These are phyloP conservation scores for Phytophthora cryptogea DNA, from an alignment of 352 stramenopile species.

Conservation along the genomic window DNA sequence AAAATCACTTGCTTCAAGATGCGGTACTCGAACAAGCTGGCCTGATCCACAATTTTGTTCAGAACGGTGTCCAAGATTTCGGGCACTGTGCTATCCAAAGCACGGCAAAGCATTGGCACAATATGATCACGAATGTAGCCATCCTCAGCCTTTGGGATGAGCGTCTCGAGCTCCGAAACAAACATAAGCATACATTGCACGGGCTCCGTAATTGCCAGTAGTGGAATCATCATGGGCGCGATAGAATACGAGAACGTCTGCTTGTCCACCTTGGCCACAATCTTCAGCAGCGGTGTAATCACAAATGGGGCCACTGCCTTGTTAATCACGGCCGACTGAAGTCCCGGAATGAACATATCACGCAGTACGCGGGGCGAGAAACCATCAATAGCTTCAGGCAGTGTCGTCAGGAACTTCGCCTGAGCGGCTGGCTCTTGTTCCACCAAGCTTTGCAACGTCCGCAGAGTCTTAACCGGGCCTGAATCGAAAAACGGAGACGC, in stretches of 20 bases:
- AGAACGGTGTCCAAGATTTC: slow-evolving; percentile 89
- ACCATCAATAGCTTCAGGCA: slow-evolving; percentile 73
- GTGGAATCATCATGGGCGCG: slow-evolving; percentile 78
- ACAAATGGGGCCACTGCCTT: slow-evolving; percentile 87
- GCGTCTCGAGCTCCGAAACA: slow-evolving; percentile 79
- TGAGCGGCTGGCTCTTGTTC: slow-evolving; percentile 83
- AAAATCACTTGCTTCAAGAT: slow-evolving; percentile 90
- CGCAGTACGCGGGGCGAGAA: slow-evolving; percentile 81
- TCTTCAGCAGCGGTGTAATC: slow-evolving; percentile 88
- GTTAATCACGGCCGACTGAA: slow-evolving; percentile 86
- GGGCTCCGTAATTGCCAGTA: slow-evolving; percentile 83
- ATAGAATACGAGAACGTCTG: slow-evolving; percentile 79
- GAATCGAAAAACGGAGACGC: slow-evolving; percentile 89
- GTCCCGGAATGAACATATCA: slow-evolving; percentile 83
- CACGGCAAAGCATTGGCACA: slow-evolving; percentile 85
- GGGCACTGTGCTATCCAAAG: slow-evolving; percentile 80
- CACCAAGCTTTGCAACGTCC: slow-evolving; percentile 78
- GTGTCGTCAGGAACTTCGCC: slow-evolving; percentile 77
- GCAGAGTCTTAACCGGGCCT: slow-evolving; percentile 84
- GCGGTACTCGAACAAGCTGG: slow-evolving; percentile 88
- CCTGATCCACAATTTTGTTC: slow-evolving; percentile 89
- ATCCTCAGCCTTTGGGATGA: slow-evolving; percentile 86
- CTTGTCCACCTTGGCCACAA: slow-evolving; percentile 88
- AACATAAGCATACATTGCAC: slow-evolving; percentile 93
- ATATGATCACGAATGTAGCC: slow-evolving; percentile 91